Evolutionary conservation across 192 early-diverging fungal species (phyloP), one percentile per base, ranked within the genome.

Genomic region (Entomortierella parvispora): DNA sequence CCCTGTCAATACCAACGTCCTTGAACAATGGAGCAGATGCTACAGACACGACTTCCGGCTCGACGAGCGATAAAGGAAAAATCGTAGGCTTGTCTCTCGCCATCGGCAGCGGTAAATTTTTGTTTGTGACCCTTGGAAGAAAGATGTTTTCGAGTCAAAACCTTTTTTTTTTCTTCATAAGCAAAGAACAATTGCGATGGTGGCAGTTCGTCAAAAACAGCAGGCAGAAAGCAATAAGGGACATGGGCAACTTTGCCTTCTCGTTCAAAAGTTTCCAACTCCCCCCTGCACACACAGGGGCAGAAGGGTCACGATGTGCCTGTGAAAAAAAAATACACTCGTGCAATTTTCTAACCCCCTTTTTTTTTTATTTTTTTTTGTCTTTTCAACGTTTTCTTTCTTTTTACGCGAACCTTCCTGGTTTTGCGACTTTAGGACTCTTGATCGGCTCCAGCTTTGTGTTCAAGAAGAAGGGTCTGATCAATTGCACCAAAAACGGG

Each of bases 401-500:
- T n/a, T n/a, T n/a, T n/a, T n/a, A n/a, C n/a, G n/a, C n/a, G n/a
- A n/a, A n/a, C n/a, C 64, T 22, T 22, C 20, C 52, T 48, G 26
- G 3, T 18, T 20, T 44, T 9, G 4, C 26, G 44, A 28, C 28
- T 4, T 34, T 40, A 77, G 65, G 74, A 22, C 37, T 61, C 22
- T 91, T 97, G 62, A 99, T 97, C 74, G 97, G 96, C 18, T 90
- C 90, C 28, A 95, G 93, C 66, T 97, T 97, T 82, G 91, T 99
- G 33, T 85, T 99, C 64, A 97, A 96, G 70, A 99, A 99, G 81
- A 95, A 93, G 63, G 97, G 95, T 14, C 84, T 99, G 20, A 81
- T 96, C 61, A 91, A 96, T 62, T 88, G 91, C 6, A 85, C 84
- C 25, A 87, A 87, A 47, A 33, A 61, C 49, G 83, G 86, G 23